Evolutionary conservation across 164 flowering plant species (phyloP), one percentile per base, ranked within the genome.

Genomic region (Kalanchoe fedtschenkoi): DNA sequence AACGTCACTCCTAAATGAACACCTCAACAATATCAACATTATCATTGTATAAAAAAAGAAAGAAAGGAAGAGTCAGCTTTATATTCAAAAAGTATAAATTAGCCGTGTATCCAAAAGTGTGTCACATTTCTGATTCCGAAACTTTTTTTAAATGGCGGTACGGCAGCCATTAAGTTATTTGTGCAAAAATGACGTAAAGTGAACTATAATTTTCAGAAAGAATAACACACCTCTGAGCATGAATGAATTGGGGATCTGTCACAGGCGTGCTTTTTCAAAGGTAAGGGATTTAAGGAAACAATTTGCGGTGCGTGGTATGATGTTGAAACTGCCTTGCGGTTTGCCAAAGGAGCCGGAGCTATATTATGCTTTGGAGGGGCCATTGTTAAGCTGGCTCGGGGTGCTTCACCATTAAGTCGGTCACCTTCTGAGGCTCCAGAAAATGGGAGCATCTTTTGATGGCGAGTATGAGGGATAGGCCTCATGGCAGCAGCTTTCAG

Each of bases 181-280:
- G n/a, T n/a, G n/a, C n/a, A n/a, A n/a, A n/a, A 2, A 32, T 24
- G 15, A 37, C 22, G 51, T 19, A 42, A 13, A 4, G 14, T 21
- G 58, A 1, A 43, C 14, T 14, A 38, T 26, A 28, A 24, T 16
- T 8, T 19, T 0, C n/a, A 10, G 4, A 34, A 38, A 29, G 46
- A 33, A 62, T 28, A 62, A 69, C 74, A 75, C 60, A 89, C 99
- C 96, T 95, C 99, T 11, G 89, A 77, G 81, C 99, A 95, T 73
- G 58, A 78, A 30, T 82, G 90, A 47, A 95, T 84, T 0, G 93
- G 91, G 60, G 77, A 66, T 78, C 99, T 81, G 22, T 84, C 92
- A 75, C 99, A 95, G 56, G 91, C 97, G 76, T 95, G 99, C 67
- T 95, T 95, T 81, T 95, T 95, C 71, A 95, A 65, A 63, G 99